Base-by-base conservation (phyloP, 1,284 basidiomycete species). In the Tilletia indica region DNA sequence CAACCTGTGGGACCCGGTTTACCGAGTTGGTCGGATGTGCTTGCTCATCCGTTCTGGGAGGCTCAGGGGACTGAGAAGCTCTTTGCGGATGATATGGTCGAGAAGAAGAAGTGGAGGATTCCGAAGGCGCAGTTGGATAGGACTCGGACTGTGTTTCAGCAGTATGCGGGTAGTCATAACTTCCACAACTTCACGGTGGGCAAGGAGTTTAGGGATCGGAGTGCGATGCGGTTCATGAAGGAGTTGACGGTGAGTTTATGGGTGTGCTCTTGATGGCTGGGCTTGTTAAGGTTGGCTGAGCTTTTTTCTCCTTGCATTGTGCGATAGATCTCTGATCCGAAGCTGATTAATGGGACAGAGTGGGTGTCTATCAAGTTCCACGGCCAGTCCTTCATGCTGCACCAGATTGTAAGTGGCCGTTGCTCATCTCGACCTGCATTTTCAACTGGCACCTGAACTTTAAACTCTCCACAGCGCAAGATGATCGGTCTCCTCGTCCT, bases 381-480 rank as follows among this genome's bases (percentile, higher is more conserved):
- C 81, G 97, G 96, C 0, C 97, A 99, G 85, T 95, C 93, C 78
- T 99, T 99, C 85, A 99, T 99, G 97, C 86, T 99, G 71, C 96
- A 99, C 85, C 96, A 99, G 81, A 88, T 89, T 76, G 87, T 88
- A 77, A 76, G 86, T n/a, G 4, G 38, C 48, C 25, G 68, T 34
- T 84, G 84, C 72, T 78, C 64, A 14, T n/a, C 66, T 4, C 42
- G 25, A 31, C 25, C 34, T 11, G 11, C 9, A 3, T 56, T n/a
- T n/a, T n/a, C n/a, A n/a, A 56, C 19, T 12, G 9, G 1, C 54
- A 56, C 54, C 31, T 21, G 9, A 48, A 36, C n/a, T 16, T 6
- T 9, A 48, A 48, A 1, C 19, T 25, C 9, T 3, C 70, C 8
- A 45, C 63, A 71, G 94, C 91, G 97, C 69, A 99, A 99, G 87